Base-by-base conservation (phyloP, 257 asterid genomes). In the Cordia subcordata region DNA sequence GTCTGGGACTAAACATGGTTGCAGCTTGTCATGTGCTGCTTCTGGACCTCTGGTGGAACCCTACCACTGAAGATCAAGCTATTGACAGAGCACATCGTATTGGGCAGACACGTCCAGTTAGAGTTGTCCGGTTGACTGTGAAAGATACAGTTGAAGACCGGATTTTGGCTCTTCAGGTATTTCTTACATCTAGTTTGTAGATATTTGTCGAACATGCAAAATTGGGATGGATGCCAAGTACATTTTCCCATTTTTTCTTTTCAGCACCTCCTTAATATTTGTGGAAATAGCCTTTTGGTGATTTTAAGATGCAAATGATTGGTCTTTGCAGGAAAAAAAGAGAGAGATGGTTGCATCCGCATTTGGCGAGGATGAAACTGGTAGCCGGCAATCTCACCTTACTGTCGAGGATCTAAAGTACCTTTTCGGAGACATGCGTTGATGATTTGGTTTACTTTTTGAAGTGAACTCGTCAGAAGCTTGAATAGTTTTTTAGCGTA, bases 41-140 rank as follows among this genome's bases (percentile, higher is more conserved):
- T 67, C 83, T 92, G 68, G 99, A 92, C 78, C 96, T 88, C 12
- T 92, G 99, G 99, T 92, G 99, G 99, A 92, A 92, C 72, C 99
- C 99, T 33, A 88, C 97, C 1, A 92, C 99, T 37, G 99, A 92
- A 77, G 99, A 92, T 81, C 99, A 92, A 81, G 97, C 99, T 45
- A 86, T 92, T 38, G 99, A 92, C 66, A 69, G 99, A 66, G 99
- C 99, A 13, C 99, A 92, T 76, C 88, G 99, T 61, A 92, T 92
- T 44, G 97, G 99, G 35, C 99, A 92, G 82, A 84, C 75, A 15
- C 94, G 99, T 12, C 96, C 99, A 0, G 99, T 92, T 65, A 81
- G 89, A 38, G 99, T 92, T 72, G 83, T 75, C 57, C 95, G 97
- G 22, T 78, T 92, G 52, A 92, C 99, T 49, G 94, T 92, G 58